Base-by-base conservation (phyloP, 352 stramenopile species). In the Blastocystis sp. region DNA sequence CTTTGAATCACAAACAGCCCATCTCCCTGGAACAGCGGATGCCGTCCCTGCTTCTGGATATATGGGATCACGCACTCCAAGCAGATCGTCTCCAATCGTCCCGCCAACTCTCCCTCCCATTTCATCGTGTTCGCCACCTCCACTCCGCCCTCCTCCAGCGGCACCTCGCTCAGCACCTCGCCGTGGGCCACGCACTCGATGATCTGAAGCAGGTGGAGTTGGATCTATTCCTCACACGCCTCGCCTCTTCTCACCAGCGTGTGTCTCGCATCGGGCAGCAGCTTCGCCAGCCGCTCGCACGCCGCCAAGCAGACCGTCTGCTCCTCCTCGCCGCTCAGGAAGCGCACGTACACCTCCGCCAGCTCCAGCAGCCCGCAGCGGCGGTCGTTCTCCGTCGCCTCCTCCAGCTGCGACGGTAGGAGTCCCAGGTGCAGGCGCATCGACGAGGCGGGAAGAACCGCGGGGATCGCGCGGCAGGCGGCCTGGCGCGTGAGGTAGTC, bases 381-480 rank as follows among this genome's bases (percentile, higher is more conserved):
- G 5, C 5, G 5, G 48, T 56, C 48, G 5, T 7, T 14, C 5
- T 56, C 14, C 48, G 5, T 56, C 48, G 14, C 5, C 48, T 56
- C 48, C 48, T 56, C 48, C 5, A 56, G 5, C 48, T 56, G 5
- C 48, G 48, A 56, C 5, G 48, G 48, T 17, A 56, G 48, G 48
- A 7, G 48, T 7, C 5, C 5, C 5, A 56, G 48, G 14, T 56
- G 48, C 5, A 56, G 48, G 59, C 66, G 66, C n/a, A 76, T 76
- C 34, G 41, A 45, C 48, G 21, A 17, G n/a, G 53, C 19, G 2
- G n/a, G 66, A 10, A 76, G 10, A 21, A 41, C 66, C 66, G 66
- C 66, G 66, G 66, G 66, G 10, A 76, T 48, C 2, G 66, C 66
- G 17, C 66, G 14, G 21, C 66, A 76, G 14, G 66, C 66, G 1